These are phyloP conservation scores for Infundibulicybe gibba DNA, from an alignment of 768 basidiomycete genomes.

Conservation along the genomic window DNA sequence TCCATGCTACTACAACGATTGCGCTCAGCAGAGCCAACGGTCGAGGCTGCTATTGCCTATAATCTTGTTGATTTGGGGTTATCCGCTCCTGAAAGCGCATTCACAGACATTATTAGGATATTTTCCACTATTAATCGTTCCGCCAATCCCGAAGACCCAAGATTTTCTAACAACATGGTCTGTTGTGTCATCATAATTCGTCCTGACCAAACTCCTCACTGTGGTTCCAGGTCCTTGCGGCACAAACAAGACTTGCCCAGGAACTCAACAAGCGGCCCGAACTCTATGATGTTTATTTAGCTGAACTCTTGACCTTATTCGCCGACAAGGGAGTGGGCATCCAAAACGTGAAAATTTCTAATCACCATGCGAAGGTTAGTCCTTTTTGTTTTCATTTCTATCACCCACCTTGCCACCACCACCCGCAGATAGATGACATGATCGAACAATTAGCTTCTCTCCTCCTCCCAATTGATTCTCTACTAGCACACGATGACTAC, in stretches of 20 bases:
- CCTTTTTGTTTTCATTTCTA: constrained; percentile 1
- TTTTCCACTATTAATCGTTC: constrained; percentile 85
- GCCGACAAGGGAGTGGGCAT: constrained; percentile 89
- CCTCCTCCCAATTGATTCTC: constrained; percentile 85
- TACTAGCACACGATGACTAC: constrained; percentile 71
- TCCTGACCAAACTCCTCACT: background rate
- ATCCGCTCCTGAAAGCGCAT: constrained; percentile 69
- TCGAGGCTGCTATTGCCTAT: constrained; percentile 89
- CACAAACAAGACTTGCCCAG: constrained; percentile 85
- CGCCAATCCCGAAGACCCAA: constrained; percentile 84
- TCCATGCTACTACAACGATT: constrained; percentile 92
- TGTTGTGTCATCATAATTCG: background rate
- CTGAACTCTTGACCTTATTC: constrained; percentile 84
- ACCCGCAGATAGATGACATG: constrained; percentile 69
- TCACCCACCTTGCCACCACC: constrained; percentile 2
- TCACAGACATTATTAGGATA: constrained; percentile 78
- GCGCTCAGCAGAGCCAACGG: constrained; percentile 78
- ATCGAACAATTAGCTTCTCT: constrained; percentile 85
- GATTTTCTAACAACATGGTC: constrained; percentile 89
- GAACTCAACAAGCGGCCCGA: constrained; percentile 73
- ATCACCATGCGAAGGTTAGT: constrained; percentile 62
- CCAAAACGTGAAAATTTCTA: constrained; percentile 72
- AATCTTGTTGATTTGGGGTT: constrained; percentile 90
- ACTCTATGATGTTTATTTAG: constrained; percentile 73
- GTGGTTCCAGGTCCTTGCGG: constrained; percentile 67